phyloP scores from a whole-genome alignment of 2,329 filamentous ascomycete species.

The Diaporthe longicolla region DNA sequence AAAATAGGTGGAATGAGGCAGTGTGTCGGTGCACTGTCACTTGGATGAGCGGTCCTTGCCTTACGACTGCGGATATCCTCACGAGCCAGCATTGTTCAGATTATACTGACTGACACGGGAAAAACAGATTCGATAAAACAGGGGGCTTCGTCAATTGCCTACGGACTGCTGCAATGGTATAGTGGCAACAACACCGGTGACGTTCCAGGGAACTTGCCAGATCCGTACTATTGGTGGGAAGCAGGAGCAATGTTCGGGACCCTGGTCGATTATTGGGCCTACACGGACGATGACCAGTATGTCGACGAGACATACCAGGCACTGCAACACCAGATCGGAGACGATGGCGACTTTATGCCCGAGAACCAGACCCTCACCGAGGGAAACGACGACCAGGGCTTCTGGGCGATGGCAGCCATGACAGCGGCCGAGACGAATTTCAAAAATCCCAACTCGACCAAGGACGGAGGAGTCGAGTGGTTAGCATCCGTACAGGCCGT shows the following conservation, averaged over 20 bases:
- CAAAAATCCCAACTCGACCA: constrained; percentile 64
- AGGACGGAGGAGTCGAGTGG: constrained; percentile 65
- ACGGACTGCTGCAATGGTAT: constrained; percentile 63
- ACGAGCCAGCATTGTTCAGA: not conserved
- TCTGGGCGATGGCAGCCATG: constrained; percentile 79
- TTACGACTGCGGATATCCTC: not conserved
- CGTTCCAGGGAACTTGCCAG: constrained; percentile 63
- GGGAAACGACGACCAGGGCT: constrained; percentile 79
- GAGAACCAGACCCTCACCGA: constrained; percentile 64
- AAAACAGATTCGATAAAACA: constrained; percentile 52
- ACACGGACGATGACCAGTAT: constrained; percentile 71
- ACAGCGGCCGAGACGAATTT: constrained; percentile 76
- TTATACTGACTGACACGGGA: constrained; percentile 10
- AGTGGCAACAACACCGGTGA: constrained; percentile 60
- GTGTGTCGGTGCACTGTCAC: not conserved
- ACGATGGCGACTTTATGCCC: constrained; percentile 69
- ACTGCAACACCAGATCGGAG: constrained; percentile 67
- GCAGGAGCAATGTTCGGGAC: constrained; percentile 73
- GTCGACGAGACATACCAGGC: constrained; percentile 67
- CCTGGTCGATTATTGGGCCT: constrained; percentile 75
- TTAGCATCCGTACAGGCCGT: constrained; percentile 78
- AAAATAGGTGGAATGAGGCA: too few species aligned
- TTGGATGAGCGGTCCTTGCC: too few species aligned
- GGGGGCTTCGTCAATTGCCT: constrained; percentile 57
- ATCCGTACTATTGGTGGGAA: constrained; percentile 77